A percentile compares a stretch with the other conserved stretches of the same genome.
These are phyloP conservation scores for Colletotrichum magnum DNA, from an alignment of 2,329 filamentous ascomycete genomes.

Conservation along the genomic window DNA sequence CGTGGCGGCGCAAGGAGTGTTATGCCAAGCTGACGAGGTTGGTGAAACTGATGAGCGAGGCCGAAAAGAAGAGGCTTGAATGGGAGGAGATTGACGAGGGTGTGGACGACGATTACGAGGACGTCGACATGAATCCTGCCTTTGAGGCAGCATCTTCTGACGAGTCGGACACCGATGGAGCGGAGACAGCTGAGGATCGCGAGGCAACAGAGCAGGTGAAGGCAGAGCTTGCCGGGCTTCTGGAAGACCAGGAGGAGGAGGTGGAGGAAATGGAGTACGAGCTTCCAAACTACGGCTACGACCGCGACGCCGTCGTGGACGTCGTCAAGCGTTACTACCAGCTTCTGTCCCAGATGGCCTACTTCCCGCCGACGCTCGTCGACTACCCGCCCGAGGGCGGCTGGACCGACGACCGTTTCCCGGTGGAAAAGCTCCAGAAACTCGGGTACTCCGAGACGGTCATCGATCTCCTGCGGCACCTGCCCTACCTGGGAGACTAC, in stretches of 20 bases:
- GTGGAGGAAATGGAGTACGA: neutral
- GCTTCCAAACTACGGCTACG: conserved; percentile 1
- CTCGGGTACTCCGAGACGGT: conserved; percentile 14
- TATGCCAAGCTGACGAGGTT: neutral
- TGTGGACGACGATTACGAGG: neutral
- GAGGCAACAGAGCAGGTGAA: neutral
- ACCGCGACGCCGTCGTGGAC: conserved; percentile 13
- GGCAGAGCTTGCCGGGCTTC: neutral
- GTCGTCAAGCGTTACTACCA: conserved; percentile 17
- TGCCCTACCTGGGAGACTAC: conserved; percentile 25
- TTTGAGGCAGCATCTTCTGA: neutral
- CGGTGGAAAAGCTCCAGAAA: neutral
- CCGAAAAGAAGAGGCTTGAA: neutral
- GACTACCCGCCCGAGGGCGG: conserved; percentile 4
- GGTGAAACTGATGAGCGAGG: neutral
- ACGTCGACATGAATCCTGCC: neutral
- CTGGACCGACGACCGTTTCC: conserved; percentile 10
- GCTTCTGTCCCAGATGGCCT: conserved; percentile 12
- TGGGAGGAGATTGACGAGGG: neutral
- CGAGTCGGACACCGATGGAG: neutral
- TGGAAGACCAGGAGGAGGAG: neutral
- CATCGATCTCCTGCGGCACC: conserved; percentile 20
- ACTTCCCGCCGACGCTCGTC: conserved; percentile 1
- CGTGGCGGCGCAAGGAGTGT: conserved; percentile 2
- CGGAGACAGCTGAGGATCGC: neutral